Conservation (phyloP, 1,284 basidiomycete species). For the Sanghuangporus sanghuang region DNA sequence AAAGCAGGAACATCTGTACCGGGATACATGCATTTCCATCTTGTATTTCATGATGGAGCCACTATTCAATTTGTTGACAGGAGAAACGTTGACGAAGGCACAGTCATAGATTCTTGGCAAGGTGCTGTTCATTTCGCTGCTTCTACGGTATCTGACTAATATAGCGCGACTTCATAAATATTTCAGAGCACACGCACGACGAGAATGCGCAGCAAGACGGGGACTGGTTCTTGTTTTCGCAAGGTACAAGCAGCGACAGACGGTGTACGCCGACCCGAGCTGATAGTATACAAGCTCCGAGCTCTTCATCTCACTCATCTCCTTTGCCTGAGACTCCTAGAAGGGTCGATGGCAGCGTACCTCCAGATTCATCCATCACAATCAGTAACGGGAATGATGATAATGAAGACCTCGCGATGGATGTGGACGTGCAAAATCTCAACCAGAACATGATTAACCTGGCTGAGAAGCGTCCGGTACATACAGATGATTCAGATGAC, state of each 20-base stretch:
- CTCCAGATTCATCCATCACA: slow-evolving; percentile 1
- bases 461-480: background rate
- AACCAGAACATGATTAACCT: background rate
- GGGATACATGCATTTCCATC: slow-evolving; percentile 3
- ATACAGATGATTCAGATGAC: background rate
- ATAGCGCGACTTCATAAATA: background rate
- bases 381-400: background rate
- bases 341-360: background rate
- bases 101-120: slow-evolving; percentile 9
- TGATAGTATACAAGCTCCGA: background rate
- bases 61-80: slow-evolving; percentile 1
- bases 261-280: background rate
- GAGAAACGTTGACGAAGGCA: background rate
- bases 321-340: slow-evolving; percentile 7
- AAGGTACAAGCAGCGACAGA: background rate
- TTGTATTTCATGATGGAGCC: slow-evolving; percentile 10
- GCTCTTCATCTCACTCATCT: background rate
- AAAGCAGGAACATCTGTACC: slow-evolving; percentile 8
- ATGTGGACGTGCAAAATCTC: background rate
- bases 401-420: background rate
- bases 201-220: background rate
- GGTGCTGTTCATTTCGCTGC: background rate
- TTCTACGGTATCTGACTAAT: background rate
- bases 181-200: background rate
- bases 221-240: slow-evolving; percentile 13